Percentiles rank a stretch among this genome's conserved stretches.
Evolutionary conservation across 345 rosid species (phyloP).

Genomic region (Lepidium aucheri): DNA sequence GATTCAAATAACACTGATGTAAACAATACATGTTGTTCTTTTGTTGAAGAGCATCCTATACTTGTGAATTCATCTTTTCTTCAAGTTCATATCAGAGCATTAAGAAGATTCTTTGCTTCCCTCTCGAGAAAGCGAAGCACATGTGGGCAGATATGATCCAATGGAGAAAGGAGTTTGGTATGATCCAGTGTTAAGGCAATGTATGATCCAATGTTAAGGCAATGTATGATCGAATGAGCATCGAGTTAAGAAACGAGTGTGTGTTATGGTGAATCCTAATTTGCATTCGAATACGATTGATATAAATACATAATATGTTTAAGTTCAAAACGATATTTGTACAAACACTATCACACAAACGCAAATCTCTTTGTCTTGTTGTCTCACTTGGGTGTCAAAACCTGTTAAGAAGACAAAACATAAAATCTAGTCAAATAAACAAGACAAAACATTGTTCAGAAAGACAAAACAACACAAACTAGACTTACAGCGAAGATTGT

Average conservation of each 20-base stretch:
- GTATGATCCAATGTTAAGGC: not conserved
- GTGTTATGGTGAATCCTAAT: slow-evolving; percentile 11
- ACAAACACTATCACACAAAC: slow-evolving; percentile 30
- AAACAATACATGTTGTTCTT: not conserved
- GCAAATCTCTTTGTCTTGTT: not conserved
- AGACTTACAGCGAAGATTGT: slow-evolving; percentile 75
- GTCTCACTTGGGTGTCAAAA: slow-evolving; percentile 72
- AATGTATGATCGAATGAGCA: not conserved
- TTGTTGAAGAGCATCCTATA: not conserved
- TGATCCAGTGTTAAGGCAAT: not conserved
- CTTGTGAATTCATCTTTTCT: not conserved
- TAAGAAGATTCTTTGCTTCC: not conserved
- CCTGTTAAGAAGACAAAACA: slow-evolving; percentile 33
- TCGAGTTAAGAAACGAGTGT: slow-evolving; percentile 1
- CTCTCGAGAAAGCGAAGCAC: not conserved
- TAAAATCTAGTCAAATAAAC: not conserved
- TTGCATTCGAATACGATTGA: slow-evolving; percentile 24
- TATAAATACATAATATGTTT: slow-evolving; percentile 17
- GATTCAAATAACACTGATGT: not conserved
- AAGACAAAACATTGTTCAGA: not conserved
- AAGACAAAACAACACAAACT: not conserved
- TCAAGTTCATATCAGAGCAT: not conserved
- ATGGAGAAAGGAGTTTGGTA: too few species aligned
- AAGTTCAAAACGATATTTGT: slow-evolving; percentile 26
- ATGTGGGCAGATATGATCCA: too few species aligned